A percentile compares a stretch with the other conserved stretches of the same genome.
These are phyloP conservation scores for Colletotrichum tanaceti DNA, from an alignment of 2,329 filamentous ascomycete genomes.

Conservation along the genomic window DNA sequence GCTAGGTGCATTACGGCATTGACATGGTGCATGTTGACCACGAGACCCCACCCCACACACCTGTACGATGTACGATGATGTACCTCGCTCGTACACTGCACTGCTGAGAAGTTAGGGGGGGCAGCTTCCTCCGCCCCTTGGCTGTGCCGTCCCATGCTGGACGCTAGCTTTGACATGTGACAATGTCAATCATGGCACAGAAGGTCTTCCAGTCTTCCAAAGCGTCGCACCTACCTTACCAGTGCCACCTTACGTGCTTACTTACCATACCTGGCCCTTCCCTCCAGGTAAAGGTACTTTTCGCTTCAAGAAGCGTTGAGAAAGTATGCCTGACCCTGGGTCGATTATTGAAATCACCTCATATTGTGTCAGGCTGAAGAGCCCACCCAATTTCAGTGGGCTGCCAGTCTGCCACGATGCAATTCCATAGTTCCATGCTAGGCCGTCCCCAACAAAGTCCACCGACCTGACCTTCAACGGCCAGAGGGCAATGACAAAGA, in stretches of 20 bases:
- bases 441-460: constrained; percentile 30
- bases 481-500: constrained; percentile 30
- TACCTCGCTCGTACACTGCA: too few relatives aligned
- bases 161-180: constrained; percentile 39
- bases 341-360: neutral
- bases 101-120: constrained; percentile 21
- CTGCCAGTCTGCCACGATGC: constrained; percentile 3
- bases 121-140: constrained; percentile 35
- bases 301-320: neutral
- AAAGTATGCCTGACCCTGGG: neutral
- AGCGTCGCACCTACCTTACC: neutral
- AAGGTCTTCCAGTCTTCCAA: neutral
- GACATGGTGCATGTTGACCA: constrained; percentile 23
- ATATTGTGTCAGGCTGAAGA: neutral
- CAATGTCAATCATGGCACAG: constrained; percentile 16
- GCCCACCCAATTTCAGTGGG: constrained; percentile 1
- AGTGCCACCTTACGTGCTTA: too few relatives aligned
- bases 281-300: neutral
- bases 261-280: too few relatives aligned
- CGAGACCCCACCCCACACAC: constrained; percentile 35
- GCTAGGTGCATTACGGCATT: constrained; percentile 8
- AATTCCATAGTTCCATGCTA: neutral
- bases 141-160: constrained; percentile 34
- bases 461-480: constrained; percentile 12
- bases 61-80: too few relatives aligned